Conservation (phyloP, 2,329 filamentous ascomycete genomes). For the Delphinella strobiligena region DNA sequence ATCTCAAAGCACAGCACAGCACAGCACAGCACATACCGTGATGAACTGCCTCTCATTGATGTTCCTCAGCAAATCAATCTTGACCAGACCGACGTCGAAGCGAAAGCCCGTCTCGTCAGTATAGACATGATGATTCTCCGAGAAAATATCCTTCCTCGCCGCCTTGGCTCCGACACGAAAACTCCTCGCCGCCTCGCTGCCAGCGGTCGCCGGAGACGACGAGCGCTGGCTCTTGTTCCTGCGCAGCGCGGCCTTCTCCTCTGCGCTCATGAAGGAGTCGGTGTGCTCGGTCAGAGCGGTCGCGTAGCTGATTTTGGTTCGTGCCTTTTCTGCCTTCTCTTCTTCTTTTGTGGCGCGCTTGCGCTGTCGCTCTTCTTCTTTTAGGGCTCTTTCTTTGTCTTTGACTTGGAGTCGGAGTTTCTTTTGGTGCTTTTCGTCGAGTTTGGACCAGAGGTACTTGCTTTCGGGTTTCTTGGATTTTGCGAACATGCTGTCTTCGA, state of each 20-base stretch:
- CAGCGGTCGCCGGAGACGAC: background rate
- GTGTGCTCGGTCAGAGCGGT: slow-evolving; percentile 4
- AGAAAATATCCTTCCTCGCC: slow-evolving; percentile 17
- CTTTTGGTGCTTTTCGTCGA: slow-evolving; percentile 6
- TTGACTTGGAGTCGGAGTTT: slow-evolving; percentile 12
- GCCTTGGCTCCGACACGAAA: slow-evolving; percentile 16
- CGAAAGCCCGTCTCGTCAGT: slow-evolving; percentile 48
- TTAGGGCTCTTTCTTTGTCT: slow-evolving; percentile 18
- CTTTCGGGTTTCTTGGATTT: slow-evolving; percentile 21
- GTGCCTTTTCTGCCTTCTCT: slow-evolving; percentile 19
- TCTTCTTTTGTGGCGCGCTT: slow-evolving; percentile 11
- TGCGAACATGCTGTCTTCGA: slow-evolving; percentile 36
- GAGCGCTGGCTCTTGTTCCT: too few relatives aligned
- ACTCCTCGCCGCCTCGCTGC: slow-evolving; percentile 7
- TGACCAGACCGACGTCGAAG: slow-evolving; percentile 51
- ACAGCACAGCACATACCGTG: slow-evolving; percentile 35
- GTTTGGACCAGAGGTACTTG: slow-evolving; percentile 22
- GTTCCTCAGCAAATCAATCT: slow-evolving; percentile 36
- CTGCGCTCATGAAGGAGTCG: background rate
- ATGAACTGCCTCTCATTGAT: slow-evolving; percentile 48
- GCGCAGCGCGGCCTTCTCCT: background rate
- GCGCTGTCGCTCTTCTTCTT: slow-evolving; percentile 18
- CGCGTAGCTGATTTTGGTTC: slow-evolving; percentile 14
- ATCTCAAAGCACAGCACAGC: slow-evolving; percentile 5
- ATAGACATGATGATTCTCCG: slow-evolving; percentile 52